Base-by-base conservation (phyloP, 2,329 filamentous ascomycete species). In the Pseudogymnoascus sp. region DNA sequence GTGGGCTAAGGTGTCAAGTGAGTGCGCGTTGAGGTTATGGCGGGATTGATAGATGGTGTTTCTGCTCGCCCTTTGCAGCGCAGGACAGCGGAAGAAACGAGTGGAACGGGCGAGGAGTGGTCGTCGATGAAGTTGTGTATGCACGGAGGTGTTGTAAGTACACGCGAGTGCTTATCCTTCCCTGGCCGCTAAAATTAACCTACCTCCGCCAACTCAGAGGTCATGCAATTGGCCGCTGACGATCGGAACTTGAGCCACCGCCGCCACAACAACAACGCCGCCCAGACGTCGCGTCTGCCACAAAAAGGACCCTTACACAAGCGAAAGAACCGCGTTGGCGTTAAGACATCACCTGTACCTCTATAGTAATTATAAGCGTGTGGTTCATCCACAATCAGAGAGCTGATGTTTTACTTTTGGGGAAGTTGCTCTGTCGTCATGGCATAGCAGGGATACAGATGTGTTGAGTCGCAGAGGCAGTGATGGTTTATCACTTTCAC, bases 131-230 rank as follows among this genome's bases (percentile, higher is more conserved):
- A 34, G 49, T 56, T 56, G 49, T 56, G 49, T 56, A 56, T 34
- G 49, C 49, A 36, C n/a, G 34, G 49, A 34, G 49, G 49, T 56
- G 49, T 56, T 56, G 49, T 36, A 56, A 56, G 49, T 56, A 56
- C 49, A 56, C 49, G 49, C 49, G 49, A 56, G 49, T 56, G 49
- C 49, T 56, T 56, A 56, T 56, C 49, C 49, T 56, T 56, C n/a
- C 28, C 18, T 34, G 49, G 49, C 49, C 49, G 49, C 49, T 56
- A 56, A 56, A 56, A 56, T 56, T 56, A 56, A 56, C 49, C 28
- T 56, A 28, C 49, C 28, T 56, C 49, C 34, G 49, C 49, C 49
- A 56, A 34, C 49, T 56, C 49, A 56, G 28, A 56, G 49, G 49
- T 25, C 49, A 18, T 56, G 49, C 49, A 56, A 56, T 56, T 56